Conservation (phyloP, 2,329 filamentous ascomycete genomes). For the Seiridium cupressi region DNA sequence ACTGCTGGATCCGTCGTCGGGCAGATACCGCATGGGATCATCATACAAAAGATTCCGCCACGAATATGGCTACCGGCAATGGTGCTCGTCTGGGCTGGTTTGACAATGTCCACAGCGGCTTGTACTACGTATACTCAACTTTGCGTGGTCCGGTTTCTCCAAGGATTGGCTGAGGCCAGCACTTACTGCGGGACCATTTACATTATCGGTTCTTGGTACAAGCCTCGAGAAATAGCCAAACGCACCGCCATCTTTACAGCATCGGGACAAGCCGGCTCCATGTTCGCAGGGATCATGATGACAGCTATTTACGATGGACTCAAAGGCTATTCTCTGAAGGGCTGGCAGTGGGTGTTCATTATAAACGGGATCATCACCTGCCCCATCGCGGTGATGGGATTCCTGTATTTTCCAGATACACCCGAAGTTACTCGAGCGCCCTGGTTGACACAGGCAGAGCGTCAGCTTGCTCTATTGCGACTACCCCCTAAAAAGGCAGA, state of each 20-base stretch:
- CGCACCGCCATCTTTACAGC: conserved; percentile 51
- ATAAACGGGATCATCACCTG: conserved; percentile 55
- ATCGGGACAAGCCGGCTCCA: conserved; percentile 48
- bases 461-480: conserved; percentile 27
- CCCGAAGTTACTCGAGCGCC: conserved; percentile 37
- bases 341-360: conserved; percentile 53
- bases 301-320: conserved; percentile 36
- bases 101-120: conserved; percentile 34
- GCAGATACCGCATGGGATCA: conserved; percentile 41
- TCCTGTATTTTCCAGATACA: conserved; percentile 41
- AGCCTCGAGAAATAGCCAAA: conserved; percentile 48
- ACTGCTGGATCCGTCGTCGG: conserved; percentile 32
- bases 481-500: conserved; percentile 29
- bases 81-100: conserved; percentile 44
- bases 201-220: conserved; percentile 54
- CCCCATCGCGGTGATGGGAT: conserved; percentile 49
- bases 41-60: conserved; percentile 46
- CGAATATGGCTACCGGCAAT: conserved; percentile 45
- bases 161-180: conserved; percentile 43
- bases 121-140: conserved; percentile 25
- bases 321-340: conserved; percentile 38
- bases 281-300: conserved; percentile 56
- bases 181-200: conserved; percentile 49
- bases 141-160: conserved; percentile 40
- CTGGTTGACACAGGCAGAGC: conserved; percentile 32